These are phyloP conservation scores for Bimuria novae-zelandiae DNA, from an alignment of 2,329 filamentous ascomycete genomes.

Conservation along the genomic window DNA sequence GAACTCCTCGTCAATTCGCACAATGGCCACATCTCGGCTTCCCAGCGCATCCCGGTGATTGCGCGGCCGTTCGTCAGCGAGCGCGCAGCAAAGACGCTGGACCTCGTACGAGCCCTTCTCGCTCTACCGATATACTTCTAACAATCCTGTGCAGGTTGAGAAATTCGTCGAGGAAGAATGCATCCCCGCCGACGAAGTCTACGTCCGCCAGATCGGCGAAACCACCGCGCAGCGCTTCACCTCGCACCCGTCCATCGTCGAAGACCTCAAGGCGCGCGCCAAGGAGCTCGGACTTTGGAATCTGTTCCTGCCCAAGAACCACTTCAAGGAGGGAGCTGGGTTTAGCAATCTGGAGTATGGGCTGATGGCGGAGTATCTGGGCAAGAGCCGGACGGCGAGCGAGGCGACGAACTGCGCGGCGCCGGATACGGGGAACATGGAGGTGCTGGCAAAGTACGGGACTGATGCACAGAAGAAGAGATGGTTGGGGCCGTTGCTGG, in stretches of 20 bases:
- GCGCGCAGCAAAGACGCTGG: constrained; percentile 79
- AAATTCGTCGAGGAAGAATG: constrained; percentile 97
- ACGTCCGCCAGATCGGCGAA: constrained; percentile 76
- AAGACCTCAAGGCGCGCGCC: constrained; percentile 86
- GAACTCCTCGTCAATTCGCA: constrained; percentile 42
- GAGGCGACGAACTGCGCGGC: constrained; percentile 81
- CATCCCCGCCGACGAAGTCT: constrained; percentile 74
- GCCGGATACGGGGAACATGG: constrained; percentile 95
- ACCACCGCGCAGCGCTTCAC: constrained; percentile 76
- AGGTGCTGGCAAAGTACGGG: constrained; percentile 90
- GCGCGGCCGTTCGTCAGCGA: constrained; percentile 75
- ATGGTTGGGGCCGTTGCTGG: constrained; percentile 81
- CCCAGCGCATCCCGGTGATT: constrained; percentile 62
- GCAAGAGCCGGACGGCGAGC: constrained; percentile 76
- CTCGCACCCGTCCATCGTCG: constrained; percentile 75
- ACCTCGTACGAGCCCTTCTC: constrained; percentile 59
- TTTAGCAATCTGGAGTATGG: constrained; percentile 97
- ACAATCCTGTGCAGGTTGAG: constrained; percentile 65
- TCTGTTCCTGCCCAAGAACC: constrained; percentile 93
- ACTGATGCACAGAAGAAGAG: constrained; percentile 81
- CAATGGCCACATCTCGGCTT: constrained; percentile 51
- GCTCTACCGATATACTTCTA: neutral
- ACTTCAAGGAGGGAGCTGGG: constrained; percentile 93
- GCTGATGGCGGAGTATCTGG: constrained; percentile 94
- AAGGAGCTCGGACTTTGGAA: constrained; percentile 90